Base-by-base conservation (phyloP, 2,329 filamentous ascomycete genomes). In the Iodosphaeria phyllophila region DNA sequence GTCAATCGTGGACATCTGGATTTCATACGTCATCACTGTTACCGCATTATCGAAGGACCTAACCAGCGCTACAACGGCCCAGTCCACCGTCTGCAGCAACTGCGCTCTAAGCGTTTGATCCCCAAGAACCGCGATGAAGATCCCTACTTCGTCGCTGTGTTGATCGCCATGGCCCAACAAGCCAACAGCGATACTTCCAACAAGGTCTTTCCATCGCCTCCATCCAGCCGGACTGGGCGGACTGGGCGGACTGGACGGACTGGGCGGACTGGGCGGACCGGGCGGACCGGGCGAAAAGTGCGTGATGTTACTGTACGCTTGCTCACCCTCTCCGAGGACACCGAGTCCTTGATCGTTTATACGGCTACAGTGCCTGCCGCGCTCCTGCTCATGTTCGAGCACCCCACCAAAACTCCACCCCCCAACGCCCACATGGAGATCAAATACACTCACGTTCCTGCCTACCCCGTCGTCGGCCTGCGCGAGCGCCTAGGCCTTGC, bases 81-180 rank as follows among this genome's bases (percentile, higher is more conserved):
- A 0, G 60, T 70, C 5, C 37, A 46, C 22, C 48, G 51, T 5
- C 43, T 70, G 7, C 58, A 64, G 28, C 38, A 44, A 17, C 38
- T 61, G 9, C 53, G 61, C 2, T 50, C 54, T 5, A 61, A 56
- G 36, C 43, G 46, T 23, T 44, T 68, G 4, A 29, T 57, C 4
- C 64, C 65, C 0, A 38, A 43, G 3, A 51, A 67, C 24, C 31
- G 41, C 2, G 54, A 67, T 24, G 55, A 62, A 23, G 64, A 71
- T 35, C 47, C 58, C 1, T 57, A 63, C 28, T 48, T 67, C 18
- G 46, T 63, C 5, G 61, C 54, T 12, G 50, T 58, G 21, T 57
- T 69, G 28, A 35, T 71, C 8, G 57, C 59, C 23, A 62, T 70
- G 57, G 65, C 65, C 6, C 65, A 71, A 35, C 49, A 52, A 6